Base-by-base conservation (phyloP, 805 yeast species). In the Teunomyces tritomae region DNA sequence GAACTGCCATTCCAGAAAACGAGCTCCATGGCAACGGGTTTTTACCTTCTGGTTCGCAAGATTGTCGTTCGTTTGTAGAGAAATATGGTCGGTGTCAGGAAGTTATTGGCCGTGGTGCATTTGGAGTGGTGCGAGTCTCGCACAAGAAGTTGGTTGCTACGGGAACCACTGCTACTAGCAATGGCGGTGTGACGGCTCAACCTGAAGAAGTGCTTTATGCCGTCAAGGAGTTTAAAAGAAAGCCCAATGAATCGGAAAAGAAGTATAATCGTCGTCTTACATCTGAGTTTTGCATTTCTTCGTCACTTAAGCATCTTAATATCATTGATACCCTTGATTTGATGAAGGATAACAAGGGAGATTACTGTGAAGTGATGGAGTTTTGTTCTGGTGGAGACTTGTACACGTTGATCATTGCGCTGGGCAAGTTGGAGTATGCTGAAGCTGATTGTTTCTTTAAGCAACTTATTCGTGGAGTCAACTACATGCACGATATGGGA, bases 51-150 rank as follows among this genome's bases (percentile, higher is more conserved):
- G n/a, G 32, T 5, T 32, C 20, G 45, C 44, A 44, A 47, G 80
- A 75, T 57, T 59, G 71, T 30, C 60, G 82, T 42, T 81, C 91
- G 8, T 86, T 92, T 64, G 85, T 83, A 7, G 91, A 90, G 57
- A 87, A 91, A 63, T 92, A 92, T 64, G 99, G 99, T 37, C 79
- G 87, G 45, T 92, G 98, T 64, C 96, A 89, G 67, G 98, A 92
- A 64, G 88, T 91, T 42, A 80, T 94, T 53, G 99, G 99, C 24
- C 79, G 87, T 44, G 98, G 98, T 16, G 84, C 97, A 0, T 92
- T 87, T 71, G 99, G 99, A 14, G 89, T 89, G 40, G 98, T 92
- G 16, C 76, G 97, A 51, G 81, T 94, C 4, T 79, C 96, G 5
- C 97, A 91, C 71, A 85, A 85, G 63, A 82, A 79, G 57, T 54